Evolutionary conservation across 202 grass and related monocot species (phyloP).

Genomic region (Zoysia matrella): DNA sequence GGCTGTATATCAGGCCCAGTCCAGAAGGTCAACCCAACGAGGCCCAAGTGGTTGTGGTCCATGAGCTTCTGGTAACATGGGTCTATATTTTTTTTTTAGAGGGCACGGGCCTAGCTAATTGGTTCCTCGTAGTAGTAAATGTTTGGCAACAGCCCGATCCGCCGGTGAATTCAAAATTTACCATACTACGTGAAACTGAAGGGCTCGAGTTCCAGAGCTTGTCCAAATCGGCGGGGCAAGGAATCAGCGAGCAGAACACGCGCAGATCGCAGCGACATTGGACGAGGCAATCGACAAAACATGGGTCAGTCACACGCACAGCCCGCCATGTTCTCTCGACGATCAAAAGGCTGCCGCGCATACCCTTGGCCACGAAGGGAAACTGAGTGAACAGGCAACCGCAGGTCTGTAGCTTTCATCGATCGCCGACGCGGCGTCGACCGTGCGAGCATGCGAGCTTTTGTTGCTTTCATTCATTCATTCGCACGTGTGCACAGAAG

Average conservation of each 20-base stretch:
- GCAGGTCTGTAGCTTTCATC: neutral
- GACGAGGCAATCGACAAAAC: constrained; percentile 34
- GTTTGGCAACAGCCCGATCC: neutral
- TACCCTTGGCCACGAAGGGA: neutral
- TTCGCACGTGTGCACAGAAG: constrained; percentile 21
- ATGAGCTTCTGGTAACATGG: neutral
- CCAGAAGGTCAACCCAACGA: neutral
- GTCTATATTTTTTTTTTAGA: neutral
- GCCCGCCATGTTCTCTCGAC: neutral
- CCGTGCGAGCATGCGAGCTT: neutral
- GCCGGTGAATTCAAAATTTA: too few relatives aligned
- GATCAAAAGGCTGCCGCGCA: constrained; percentile 32
- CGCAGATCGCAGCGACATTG: constrained; percentile 19
- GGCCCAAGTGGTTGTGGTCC: neutral
- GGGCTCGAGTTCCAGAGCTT: constrained; percentile 20
- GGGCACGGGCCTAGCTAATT: too few relatives aligned
- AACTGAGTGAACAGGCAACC: neutral
- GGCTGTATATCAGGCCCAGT: neutral
- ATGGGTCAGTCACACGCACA: constrained; percentile 42
- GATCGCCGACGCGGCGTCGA: neutral
- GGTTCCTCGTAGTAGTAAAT: too few relatives aligned
- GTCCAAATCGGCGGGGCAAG: constrained; percentile 20
- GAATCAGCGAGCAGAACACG: neutral
- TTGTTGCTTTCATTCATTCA: neutral
- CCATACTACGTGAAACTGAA: neutral